Evolutionary conservation across 2,329 filamentous ascomycete species (phyloP), one percentile per base, ranked within the genome.

Genomic region (Furcasterigmium sp.): DNA sequence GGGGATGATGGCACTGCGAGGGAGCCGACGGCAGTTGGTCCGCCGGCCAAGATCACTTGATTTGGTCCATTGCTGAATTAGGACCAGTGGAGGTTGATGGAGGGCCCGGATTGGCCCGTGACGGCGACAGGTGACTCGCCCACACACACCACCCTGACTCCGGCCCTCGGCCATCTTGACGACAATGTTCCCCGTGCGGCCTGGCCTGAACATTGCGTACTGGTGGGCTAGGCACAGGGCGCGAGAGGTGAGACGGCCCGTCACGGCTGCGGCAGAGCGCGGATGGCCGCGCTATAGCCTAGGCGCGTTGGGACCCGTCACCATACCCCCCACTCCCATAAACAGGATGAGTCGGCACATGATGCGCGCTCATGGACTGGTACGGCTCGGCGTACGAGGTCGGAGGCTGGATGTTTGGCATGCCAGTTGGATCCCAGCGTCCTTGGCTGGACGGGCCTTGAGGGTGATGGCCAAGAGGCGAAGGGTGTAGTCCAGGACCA

Each of bases 251-350:
- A n/a, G n/a, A 32, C 38, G 26, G 26, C 38, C 19, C 38, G 38
- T 26, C n/a, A 18, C 38, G 38, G 13, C 28, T 29, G 28, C 18
- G n/a, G 38, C 26, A 30, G n/a, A 17, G 32, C 17, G 15, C 32
- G 15, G 14, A 10, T 35, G 9, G 32, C 17, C 32, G 11, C 5
- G n/a, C 32, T 18, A 17, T 15, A 13, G 28, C 32, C 63, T 63
- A 73, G 49, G 66, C 65, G 45, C 70, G 63, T 41, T 69, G 61
- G 15, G 61, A 58, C 36, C 63, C 62, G 43, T 71, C 68, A 40
- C 60, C 63, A 47, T 74, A 73, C n/a, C 59, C 58, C 37, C 59
- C 56, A 17, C 62, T 50, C 42, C 60, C 23, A 26, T 11, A 7
- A 26, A 7, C 23, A 26, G 53, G 51, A n/a, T 57, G 55, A 45